These are phyloP conservation scores for Staphylotrichum longicolle DNA, from an alignment of 495 filamentous ascomycete genomes.

Conservation along the genomic window DNA sequence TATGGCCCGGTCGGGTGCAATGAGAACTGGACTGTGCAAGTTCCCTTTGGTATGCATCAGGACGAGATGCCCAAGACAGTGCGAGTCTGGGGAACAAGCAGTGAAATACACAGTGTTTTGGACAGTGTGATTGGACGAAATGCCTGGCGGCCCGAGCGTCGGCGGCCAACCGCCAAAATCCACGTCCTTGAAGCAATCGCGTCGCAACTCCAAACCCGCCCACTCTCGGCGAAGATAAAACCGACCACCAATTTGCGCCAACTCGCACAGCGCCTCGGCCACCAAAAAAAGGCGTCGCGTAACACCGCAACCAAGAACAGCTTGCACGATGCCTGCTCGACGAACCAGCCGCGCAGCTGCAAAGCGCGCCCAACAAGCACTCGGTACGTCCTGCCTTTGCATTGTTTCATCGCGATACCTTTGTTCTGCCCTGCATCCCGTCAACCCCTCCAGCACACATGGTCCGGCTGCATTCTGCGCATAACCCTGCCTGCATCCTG, in stretches of 20 bases:
- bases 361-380: conserved; percentile 35
- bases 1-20: too few relatives aligned
- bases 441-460: conserved; percentile 9
- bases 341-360: conserved; percentile 36
- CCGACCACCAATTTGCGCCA: neutral
- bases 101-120: too few relatives aligned
- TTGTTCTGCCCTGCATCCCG: neutral
- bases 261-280: neutral
- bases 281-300: neutral
- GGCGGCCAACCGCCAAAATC: conserved; percentile 9
- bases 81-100: too few relatives aligned
- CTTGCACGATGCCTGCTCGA: conserved; percentile 30
- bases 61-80: too few relatives aligned
- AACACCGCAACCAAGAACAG: conserved; percentile 1
- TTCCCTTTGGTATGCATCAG: too few relatives aligned
- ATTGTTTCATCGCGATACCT: too few relatives aligned
- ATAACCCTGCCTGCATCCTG: too few relatives aligned
- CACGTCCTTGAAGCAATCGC: conserved; percentile 12
- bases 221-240: neutral
- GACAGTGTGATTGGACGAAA: neutral
- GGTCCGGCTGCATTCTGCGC: too few relatives aligned
- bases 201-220: conserved; percentile 11
- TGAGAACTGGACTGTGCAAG: too few relatives aligned
- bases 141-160: neutral
- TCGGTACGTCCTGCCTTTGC: conserved; percentile 25